Percentiles rank a stretch among this genome's conserved stretches.
Evolutionary conservation across 768 basidiomycete genomes (phyloP).

Genomic region (Candolleomyces eurysporus): DNA sequence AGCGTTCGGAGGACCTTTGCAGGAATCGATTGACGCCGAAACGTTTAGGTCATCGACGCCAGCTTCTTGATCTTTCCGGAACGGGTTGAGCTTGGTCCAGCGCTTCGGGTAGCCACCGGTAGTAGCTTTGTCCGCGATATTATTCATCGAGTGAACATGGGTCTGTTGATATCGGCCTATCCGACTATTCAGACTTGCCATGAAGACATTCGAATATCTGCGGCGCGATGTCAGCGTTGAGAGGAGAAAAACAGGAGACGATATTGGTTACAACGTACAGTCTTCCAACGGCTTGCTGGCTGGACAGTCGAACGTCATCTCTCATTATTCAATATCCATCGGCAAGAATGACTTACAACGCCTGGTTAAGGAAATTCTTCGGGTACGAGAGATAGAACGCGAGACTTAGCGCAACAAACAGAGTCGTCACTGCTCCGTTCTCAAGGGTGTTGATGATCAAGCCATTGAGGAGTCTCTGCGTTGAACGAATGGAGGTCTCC

Average conservation of each 20-base stretch:
- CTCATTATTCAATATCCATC: not conserved
- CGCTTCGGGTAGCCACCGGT: too few relatives aligned
- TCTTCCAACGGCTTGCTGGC: not conserved
- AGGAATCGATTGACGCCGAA: too few relatives aligned
- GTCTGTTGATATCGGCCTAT: not conserved
- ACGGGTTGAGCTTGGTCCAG: too few relatives aligned
- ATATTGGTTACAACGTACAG: not conserved
- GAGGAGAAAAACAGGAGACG: too few relatives aligned
- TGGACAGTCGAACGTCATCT: not conserved
- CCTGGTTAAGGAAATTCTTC: not conserved
- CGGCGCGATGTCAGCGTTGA: too few relatives aligned
- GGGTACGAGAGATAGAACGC: not conserved
- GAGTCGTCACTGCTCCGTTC: not conserved
- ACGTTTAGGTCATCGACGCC: too few relatives aligned
- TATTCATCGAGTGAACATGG: too few relatives aligned
- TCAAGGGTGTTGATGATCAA: not conserved
- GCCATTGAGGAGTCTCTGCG: not conserved
- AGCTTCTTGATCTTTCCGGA: too few relatives aligned
- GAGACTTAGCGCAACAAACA: not conserved
- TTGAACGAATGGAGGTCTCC: not conserved
- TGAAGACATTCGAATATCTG: not conserved
- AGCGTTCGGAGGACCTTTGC: too few relatives aligned
- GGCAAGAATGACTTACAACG: not conserved
- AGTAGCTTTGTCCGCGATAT: too few relatives aligned
- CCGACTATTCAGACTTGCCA: not conserved